Evolutionary conservation across 208 protist genomes (phyloP).

Genomic region (Novymonas esmeraldas): DNA sequence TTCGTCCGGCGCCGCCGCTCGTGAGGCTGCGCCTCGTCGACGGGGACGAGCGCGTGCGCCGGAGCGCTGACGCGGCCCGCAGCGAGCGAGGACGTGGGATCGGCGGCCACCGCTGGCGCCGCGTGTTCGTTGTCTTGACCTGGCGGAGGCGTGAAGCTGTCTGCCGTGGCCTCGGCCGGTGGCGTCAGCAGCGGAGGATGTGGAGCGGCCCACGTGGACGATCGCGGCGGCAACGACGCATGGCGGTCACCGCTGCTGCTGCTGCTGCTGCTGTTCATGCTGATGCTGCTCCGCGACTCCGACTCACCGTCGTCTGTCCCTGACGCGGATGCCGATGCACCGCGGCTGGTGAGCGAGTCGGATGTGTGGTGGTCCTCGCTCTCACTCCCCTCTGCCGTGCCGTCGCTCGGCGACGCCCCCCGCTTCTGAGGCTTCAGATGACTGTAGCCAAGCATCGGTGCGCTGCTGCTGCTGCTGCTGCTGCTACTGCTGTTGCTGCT

Average conservation of each 20-base stretch:
- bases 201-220: constrained; percentile 1
- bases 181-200: constrained; percentile 2
- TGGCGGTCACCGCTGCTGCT: not conserved
- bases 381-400: not conserved
- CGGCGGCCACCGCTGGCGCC: constrained; percentile 4
- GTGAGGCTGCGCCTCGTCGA: no score
- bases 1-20: not conserved
- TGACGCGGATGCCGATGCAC: no score
- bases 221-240: not conserved
- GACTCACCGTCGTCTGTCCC: not conserved
- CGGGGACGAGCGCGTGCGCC: no score
- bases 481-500: constrained; percentile 7
- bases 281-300: not conserved
- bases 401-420: not conserved
- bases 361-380: no score
- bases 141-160: constrained; percentile 24
- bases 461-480: constrained; percentile 17
- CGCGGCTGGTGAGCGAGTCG: no score
- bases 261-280: not conserved
- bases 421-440: constrained; percentile 22
- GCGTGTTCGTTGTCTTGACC: not conserved
- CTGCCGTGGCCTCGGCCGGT: not conserved
- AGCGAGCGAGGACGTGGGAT: not conserved
- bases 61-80: not conserved
- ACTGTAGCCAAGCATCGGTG: constrained; percentile 34